Conservation (phyloP, 2,329 filamentous ascomycete genomes). For the Berkeleyomyces rouxiae region DNA sequence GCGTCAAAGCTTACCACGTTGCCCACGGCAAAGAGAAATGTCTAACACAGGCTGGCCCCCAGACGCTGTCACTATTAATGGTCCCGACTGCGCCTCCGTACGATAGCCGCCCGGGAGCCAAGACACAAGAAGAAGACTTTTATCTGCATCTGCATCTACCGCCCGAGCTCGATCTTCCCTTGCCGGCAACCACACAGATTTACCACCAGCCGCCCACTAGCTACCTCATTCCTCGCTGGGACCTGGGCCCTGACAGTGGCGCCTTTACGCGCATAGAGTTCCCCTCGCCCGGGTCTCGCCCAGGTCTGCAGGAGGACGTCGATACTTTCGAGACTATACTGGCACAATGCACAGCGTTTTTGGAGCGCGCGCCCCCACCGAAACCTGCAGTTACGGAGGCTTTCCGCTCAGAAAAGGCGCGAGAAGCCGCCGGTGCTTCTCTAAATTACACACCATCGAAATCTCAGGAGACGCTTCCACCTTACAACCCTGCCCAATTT, state of each 20-base stretch:
- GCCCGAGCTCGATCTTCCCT: constrained; percentile 80
- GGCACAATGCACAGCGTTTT: constrained; percentile 91
- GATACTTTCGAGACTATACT: constrained; percentile 96
- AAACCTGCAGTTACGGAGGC: constrained; percentile 18
- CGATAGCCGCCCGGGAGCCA: constrained; percentile 35
- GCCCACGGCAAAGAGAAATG: constrained; percentile 70
- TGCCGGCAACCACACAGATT: constrained; percentile 91
- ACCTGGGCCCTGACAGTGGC: constrained; percentile 71
- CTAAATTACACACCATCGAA: background rate
- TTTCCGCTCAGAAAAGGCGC: constrained; percentile 25
- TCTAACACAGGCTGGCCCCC: constrained; percentile 70
- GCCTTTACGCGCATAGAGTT: constrained; percentile 92
- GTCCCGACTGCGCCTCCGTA: constrained; percentile 74
- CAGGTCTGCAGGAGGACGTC: constrained; percentile 72
- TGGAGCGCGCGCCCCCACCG: constrained; percentile 62
- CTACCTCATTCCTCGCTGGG: constrained; percentile 92
- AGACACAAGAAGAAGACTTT: constrained; percentile 69
- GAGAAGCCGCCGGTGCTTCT: constrained; percentile 18
- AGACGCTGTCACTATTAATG: constrained; percentile 89
- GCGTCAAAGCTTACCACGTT: constrained; percentile 83
- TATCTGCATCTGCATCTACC: constrained; percentile 91
- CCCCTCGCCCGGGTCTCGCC: constrained; percentile 51
- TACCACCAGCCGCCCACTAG: constrained; percentile 87
- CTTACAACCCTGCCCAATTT: constrained; percentile 72
- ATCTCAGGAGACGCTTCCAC: constrained; percentile 30